These are phyloP conservation scores for Albifimbria verrucaria DNA, from an alignment of 2,329 filamentous ascomycete genomes.

Conservation along the genomic window DNA sequence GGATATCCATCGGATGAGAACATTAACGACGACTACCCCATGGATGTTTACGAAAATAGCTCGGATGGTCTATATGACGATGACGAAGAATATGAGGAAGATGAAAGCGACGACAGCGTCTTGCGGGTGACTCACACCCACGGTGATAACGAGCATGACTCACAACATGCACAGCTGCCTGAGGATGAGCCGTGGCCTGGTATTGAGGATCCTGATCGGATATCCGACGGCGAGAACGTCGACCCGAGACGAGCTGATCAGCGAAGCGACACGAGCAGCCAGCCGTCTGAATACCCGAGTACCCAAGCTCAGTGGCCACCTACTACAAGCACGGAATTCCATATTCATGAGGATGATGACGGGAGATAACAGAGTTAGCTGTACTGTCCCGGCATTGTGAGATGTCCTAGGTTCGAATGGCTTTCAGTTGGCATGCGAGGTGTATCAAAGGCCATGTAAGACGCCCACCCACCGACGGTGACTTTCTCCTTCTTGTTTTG, in stretches of 20 bases:
- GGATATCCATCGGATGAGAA: constrained; percentile 32
- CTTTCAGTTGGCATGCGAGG: no score
- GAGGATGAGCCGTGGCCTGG: constrained; percentile 58
- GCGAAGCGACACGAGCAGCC: constrained; percentile 42
- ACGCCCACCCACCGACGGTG: no score
- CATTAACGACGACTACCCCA: constrained; percentile 32
- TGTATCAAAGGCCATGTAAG: no score
- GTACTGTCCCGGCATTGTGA: background rate
- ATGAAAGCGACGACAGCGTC: constrained; percentile 19
- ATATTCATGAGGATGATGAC: constrained; percentile 38
- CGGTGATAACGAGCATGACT: constrained; percentile 14
- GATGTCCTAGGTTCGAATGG: no score
- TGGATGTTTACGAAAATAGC: constrained; percentile 32
- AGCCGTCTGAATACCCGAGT: constrained; percentile 55
- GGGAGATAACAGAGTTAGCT: constrained; percentile 13
- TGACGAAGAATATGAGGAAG: constrained; percentile 20
- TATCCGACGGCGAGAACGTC: constrained; percentile 49
- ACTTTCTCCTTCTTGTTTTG: no score
- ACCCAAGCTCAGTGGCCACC: constrained; percentile 41
- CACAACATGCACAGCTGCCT: constrained; percentile 32
- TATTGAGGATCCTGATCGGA: constrained; percentile 46
- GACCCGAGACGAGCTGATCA: constrained; percentile 35
- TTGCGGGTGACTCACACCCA: constrained; percentile 23
- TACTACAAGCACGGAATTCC: constrained; percentile 26
- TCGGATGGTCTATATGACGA: constrained; percentile 31